Base-by-base conservation (phyloP, 129 eudicot species). In the Artemisia tridentata region DNA sequence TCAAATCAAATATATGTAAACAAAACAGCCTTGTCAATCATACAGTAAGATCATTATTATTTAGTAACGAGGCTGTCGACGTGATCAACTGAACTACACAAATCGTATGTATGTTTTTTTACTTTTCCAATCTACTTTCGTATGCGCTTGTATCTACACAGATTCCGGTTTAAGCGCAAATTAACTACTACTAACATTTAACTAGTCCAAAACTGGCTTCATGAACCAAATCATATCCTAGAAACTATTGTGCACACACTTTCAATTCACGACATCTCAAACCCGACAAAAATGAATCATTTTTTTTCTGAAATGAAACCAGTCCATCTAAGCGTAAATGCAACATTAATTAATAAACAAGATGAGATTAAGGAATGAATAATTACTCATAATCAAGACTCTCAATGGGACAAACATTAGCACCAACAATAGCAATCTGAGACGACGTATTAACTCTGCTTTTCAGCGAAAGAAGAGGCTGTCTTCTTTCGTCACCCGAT, bases 311-410 rank as follows among this genome's bases (percentile, higher is more conserved):
- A 1, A 67, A 57, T 7, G 18, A 59, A 67, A 67, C 16, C 9
- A n/a, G 34, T 58, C 45, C 27, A 56, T 31, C 27, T 14, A 72
- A 74, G 18, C 19, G 23, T 46, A 2, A 47, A 34, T 17, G 46
- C 25, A 50, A 3, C 2, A 9, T 12, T 61, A 18, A 7, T 8
- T 5, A 43, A 3, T 5, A 18, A 56, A 14, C 86, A 16, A 56
- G 13, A 9, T 7, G 52, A 15, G 13, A 67, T 11, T 7, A 34
- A 43, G 47, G 29, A 34, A 16, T 15, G 11, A 52, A 77, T 7
- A n/a, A 58, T 76, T 88, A 95, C 99, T 95, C 97, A 73, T 90
- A 95, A 80, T 95, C 99, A 59, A 95, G 99, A 71, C 93, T 85
- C 65, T 95, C 97, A 52, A 95, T 90, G 6, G 99, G 96, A 49